Base-by-base conservation (phyloP, 2,329 filamentous ascomycete species). In the Diaporthe citri region DNA sequence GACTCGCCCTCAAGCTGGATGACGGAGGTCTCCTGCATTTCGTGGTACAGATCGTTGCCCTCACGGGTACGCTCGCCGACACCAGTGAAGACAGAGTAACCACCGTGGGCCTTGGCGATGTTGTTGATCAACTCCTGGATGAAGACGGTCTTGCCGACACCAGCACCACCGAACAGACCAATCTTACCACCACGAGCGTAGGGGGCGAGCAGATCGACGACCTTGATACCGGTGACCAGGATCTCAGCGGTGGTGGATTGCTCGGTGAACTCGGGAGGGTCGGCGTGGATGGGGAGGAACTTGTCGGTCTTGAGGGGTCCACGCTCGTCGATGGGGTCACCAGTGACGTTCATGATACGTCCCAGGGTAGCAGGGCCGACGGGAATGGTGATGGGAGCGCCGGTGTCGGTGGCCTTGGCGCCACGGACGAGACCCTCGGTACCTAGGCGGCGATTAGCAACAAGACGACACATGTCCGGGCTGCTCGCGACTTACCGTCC, bases 141-240 rank as follows among this genome's bases (percentile, higher is more conserved):
- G 92, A 98, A 99, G 86, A 99, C 97, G 87, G 97, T 99, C 94
- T 99, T 99, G 88, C 97, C 97, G 91, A 99, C 97, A 97, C 97
- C 97, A 83, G 97, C 97, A 96, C 97, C 97, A 90, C 97, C 97
- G 90, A 99, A 99, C 82, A 99, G 95, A 95, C 97, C 97, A 92
- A 99, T 99, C 94, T 99, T 99, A 93, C 97, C 97, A 95, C 97
- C 97, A 97, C 97, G 97, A 86, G 97, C 97, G 88, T 99, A 99
- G 84, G 97, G 97, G 83, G 97, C 97, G 84, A 99, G 93, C 81
- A 99, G 92, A 87, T 99, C 97, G 89, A 99, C 97, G 87, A 99
- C 97, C 94, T 99, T 99, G 93, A 99, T 99, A 93, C 97, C 97
- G 81, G 97, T 99, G 83, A 97, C 94, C 82, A 99, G 93, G 87